Evolutionary conservation across 225 moss, liverwort and hornwort genomes (phyloP).

Genomic region (Anthoceros angustus): DNA sequence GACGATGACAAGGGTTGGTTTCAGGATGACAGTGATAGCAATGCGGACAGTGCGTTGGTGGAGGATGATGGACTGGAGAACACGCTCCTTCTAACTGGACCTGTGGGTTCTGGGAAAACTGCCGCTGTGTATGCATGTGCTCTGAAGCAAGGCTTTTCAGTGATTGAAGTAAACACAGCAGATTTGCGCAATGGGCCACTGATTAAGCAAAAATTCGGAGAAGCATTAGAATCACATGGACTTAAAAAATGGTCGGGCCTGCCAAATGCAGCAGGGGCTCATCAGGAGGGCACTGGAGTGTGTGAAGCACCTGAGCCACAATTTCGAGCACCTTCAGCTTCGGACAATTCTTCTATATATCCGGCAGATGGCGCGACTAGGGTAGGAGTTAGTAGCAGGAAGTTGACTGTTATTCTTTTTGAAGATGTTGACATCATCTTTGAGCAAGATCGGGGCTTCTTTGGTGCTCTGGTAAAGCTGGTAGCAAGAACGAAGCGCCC

Average conservation of each 20-base stretch:
- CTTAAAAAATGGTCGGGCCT: constrained; percentile 40
- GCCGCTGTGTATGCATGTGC: constrained; percentile 90
- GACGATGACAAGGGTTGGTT: constrained; percentile 42
- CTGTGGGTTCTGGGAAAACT: constrained; percentile 47
- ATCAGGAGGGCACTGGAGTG: constrained; percentile 8
- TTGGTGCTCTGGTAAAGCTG: constrained; percentile 44
- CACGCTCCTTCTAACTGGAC: constrained; percentile 28
- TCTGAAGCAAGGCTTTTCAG: constrained; percentile 51
- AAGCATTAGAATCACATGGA: constrained; percentile 72
- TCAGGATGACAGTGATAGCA: constrained; percentile 32
- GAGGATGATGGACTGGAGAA: constrained; percentile 22
- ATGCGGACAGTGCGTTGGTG: constrained; percentile 14
- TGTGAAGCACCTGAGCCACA: constrained; percentile 6
- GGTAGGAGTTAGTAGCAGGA: constrained; percentile 22
- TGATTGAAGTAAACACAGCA: constrained; percentile 67
- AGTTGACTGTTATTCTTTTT: constrained; percentile 63
- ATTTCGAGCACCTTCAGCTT: too few relatives aligned
- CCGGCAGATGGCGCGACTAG: constrained; percentile 5
- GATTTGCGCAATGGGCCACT: constrained; percentile 62
- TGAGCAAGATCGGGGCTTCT: constrained; percentile 77
- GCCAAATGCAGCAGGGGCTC: not conserved
- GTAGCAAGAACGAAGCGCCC: constrained; percentile 71
- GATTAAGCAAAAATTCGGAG: constrained; percentile 66
- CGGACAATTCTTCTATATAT: too few relatives aligned
- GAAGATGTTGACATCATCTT: constrained; percentile 84